These are phyloP conservation scores for Pholiota microspora DNA, from an alignment of 768 basidiomycete species.

Conservation along the genomic window DNA sequence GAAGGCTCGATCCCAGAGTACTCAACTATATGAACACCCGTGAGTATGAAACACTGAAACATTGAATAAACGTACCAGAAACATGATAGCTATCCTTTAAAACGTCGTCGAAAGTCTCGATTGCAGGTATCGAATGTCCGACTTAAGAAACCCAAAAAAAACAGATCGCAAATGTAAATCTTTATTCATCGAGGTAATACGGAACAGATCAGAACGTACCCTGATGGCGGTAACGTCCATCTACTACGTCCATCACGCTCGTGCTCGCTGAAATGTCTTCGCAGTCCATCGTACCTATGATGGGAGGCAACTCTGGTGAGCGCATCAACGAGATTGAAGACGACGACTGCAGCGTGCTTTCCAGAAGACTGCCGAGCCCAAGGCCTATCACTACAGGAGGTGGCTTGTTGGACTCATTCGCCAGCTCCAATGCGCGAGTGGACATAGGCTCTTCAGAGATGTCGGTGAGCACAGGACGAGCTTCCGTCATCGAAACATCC, in stretches of 20 bases:
- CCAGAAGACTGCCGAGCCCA: conserved; percentile 11
- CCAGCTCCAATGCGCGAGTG: background rate
- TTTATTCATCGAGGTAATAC: background rate
- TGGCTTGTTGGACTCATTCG: background rate
- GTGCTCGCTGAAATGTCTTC: background rate
- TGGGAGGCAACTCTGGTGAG: background rate
- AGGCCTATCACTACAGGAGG: conserved; percentile 8
- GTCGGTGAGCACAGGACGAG: background rate
- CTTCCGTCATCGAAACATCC: background rate
- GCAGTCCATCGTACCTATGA: background rate
- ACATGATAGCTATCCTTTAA: too few relatives aligned
- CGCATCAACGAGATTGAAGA: conserved; percentile 10
- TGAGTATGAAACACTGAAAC: too few relatives aligned
- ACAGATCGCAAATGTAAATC: background rate
- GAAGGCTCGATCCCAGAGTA: too few relatives aligned
- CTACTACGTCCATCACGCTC: background rate
- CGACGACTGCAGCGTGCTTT: conserved; percentile 11
- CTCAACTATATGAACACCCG: background rate
- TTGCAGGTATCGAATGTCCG: background rate
- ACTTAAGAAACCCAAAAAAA: background rate
- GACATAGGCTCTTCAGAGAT: background rate
- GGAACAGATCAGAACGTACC: conserved; percentile 8
- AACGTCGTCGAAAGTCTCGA: too few relatives aligned
- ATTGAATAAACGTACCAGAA: too few relatives aligned
- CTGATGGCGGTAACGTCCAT: conserved; percentile 1